These are phyloP conservation scores for Artemisia annua DNA, from an alignment of 129 eudicot genomes.

Conservation along the genomic window DNA sequence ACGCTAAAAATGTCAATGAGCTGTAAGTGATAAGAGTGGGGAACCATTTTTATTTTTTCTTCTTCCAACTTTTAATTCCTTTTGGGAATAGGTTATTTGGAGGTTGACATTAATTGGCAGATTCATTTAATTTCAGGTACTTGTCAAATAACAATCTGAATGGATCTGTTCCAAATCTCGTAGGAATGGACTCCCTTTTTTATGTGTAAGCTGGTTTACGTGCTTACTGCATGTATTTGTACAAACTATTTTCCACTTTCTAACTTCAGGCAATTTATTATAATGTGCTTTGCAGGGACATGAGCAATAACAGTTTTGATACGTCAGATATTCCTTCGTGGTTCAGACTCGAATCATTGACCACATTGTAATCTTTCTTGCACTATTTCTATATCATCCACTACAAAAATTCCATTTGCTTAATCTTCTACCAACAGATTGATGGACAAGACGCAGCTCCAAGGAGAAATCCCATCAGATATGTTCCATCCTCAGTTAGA, in stretches of 20 bases:
- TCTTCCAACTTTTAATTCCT: background rate
- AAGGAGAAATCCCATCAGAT: conserved; percentile 62
- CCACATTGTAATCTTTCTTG: conserved; percentile 66
- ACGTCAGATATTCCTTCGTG: conserved; percentile 61
- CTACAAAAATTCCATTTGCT: background rate
- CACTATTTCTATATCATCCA: conserved; percentile 19
- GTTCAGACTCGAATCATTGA: conserved; percentile 68
- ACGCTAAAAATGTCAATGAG: conserved; percentile 50
- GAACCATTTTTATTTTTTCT: background rate
- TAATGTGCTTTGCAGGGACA: conserved; percentile 64
- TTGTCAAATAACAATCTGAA: conserved; percentile 70
- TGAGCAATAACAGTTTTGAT: conserved; percentile 87
- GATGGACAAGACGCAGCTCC: conserved; percentile 65
- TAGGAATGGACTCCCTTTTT: conserved; percentile 57
- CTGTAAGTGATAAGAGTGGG: conserved; percentile 50
- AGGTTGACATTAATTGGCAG: conserved; percentile 13
- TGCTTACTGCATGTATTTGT: no score
- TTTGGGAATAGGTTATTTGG: background rate
- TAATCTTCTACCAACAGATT: conserved; percentile 40
- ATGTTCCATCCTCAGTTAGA: conserved; percentile 66
- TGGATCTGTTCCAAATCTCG: conserved; percentile 72
- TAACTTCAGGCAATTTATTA: conserved; percentile 22
- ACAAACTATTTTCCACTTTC: background rate
- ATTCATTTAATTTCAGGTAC: conserved; percentile 44
- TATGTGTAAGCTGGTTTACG: conserved; percentile 64